Base-by-base conservation (phyloP, 2,329 filamentous ascomycete genomes). In the Penicillium frequentans region DNA sequence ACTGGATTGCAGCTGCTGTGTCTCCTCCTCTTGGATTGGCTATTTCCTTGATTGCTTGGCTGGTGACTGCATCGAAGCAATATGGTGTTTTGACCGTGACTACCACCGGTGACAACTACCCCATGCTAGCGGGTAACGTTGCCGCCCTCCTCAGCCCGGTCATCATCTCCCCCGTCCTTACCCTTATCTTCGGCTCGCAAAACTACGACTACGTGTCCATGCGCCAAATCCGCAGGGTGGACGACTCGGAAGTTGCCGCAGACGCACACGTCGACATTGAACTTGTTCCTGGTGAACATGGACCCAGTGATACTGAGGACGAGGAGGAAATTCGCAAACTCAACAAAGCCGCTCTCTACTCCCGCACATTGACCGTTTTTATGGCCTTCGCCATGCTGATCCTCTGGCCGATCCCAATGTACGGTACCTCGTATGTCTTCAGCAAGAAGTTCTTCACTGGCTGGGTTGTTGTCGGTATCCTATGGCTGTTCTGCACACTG, bases 321-420 rank as follows among this genome's bases (percentile, higher is more conserved):
- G 75, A 73, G 27, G 74, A 73, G 9, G 78, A 81, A 72, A 77
- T 81, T 58, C 71, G 69, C 19, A 82, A 82, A 62, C 75, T 88
- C 29, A 78, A 81, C 58, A 79, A 77, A 26, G 82, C 84, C 0
- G 83, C 82, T 7, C 59, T 76, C 6, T 83, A 85, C 66, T 83
- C 85, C 0, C 79, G 83, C 50, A 78, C 75, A 31, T 71, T 86
- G 60, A 90, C 87, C 1, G 78, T 86, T 10, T 73, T 82, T 62
- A 80, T 91, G 77, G 90, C 90, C 0, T 59, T 96, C 0, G 82
- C 85, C 0, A 79, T 96, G 55, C 78, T 96, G 0, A 81, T 96
- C 2, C 82, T 96, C 16, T 96, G 92, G 91, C 92, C 93, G 0
- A 93, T 96, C 83, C 92, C 92, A 1, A 87, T 96, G 86, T 96